Evolutionary conservation across 1,139 yeast species (phyloP).

Genomic region (Candida freyschussii): DNA sequence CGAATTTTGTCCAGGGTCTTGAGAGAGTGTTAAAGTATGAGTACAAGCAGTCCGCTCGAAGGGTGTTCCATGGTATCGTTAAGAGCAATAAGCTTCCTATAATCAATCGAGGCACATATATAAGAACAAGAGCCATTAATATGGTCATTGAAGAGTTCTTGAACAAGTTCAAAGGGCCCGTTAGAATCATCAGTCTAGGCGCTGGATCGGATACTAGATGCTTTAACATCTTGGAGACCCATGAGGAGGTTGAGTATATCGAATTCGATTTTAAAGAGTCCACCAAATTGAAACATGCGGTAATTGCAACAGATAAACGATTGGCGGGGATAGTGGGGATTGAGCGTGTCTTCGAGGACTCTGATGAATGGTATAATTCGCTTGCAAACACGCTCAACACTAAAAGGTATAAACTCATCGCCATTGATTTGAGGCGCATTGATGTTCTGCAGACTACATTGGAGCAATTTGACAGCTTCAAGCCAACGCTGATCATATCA

Average conservation of each 20-base stretch:
- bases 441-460: constrained; percentile 18
- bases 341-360: constrained; percentile 10
- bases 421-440: constrained; percentile 27
- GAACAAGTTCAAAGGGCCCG: constrained; percentile 24
- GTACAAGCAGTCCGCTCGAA: constrained; percentile 28
- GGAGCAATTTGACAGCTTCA: constrained; percentile 30
- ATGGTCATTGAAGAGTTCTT: constrained; percentile 48
- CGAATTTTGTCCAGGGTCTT: constrained; percentile 33
- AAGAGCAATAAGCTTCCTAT: constrained; percentile 61
- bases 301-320: constrained; percentile 36
- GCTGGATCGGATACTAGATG: constrained; percentile 95
- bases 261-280: constrained; percentile 77
- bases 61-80: constrained; percentile 40
- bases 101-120: constrained; percentile 77
- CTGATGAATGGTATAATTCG: constrained; percentile 21
- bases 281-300: constrained; percentile 52
- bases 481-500: constrained; percentile 72
- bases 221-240: constrained; percentile 40
- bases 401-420: constrained; percentile 24
- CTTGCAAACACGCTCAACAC: constrained; percentile 15
- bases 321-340: constrained; percentile 26
- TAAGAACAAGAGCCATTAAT: constrained; percentile 65
- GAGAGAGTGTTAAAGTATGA: constrained; percentile 25
- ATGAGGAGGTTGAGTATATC: constrained; percentile 37
- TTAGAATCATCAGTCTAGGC: constrained; percentile 79